Evolutionary conservation across 306 rosid species (phyloP).

Genomic region (Gillenia trifoliata): DNA sequence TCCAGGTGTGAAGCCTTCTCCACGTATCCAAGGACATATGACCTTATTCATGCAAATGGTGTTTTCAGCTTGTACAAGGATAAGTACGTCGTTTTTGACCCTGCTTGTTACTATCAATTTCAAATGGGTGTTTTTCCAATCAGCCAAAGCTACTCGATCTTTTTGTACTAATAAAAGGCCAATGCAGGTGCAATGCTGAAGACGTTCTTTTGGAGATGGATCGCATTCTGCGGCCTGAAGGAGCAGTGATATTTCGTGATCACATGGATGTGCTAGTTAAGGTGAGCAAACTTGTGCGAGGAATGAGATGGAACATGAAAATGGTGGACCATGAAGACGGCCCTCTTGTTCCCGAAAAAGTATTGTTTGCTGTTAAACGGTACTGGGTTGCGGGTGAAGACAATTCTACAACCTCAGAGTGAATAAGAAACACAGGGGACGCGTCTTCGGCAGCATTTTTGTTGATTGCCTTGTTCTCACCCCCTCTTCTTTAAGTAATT

Average conservation of each 20-base stretch:
- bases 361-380: conserved; percentile 65
- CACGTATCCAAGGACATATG: conserved; percentile 90
- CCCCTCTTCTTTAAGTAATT: background rate
- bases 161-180: background rate
- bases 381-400: conserved; percentile 69
- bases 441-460: background rate
- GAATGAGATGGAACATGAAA: conserved; percentile 78
- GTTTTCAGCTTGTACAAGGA: conserved; percentile 72
- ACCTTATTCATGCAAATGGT: conserved; percentile 76
- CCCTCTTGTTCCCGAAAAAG: conserved; percentile 61
- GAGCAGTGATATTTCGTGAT: conserved; percentile 75
- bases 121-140: background rate
- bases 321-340: conserved; percentile 85
- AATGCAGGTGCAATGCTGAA: conserved; percentile 56
- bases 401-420: conserved; percentile 37
- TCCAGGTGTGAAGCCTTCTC: conserved; percentile 86
- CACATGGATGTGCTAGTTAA: conserved; percentile 40
- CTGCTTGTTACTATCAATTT: background rate
- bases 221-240: conserved; percentile 76
- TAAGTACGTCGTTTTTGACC: conserved; percentile 32
- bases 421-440: conserved; percentile 9
- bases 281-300: conserved; percentile 50
- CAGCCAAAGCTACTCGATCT: background rate
- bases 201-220: conserved; percentile 83
- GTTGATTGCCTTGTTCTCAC: conserved; percentile 6